Base-by-base conservation (phyloP, 495 filamentous ascomycete genomes). In the Staphylotrichum longicolle region DNA sequence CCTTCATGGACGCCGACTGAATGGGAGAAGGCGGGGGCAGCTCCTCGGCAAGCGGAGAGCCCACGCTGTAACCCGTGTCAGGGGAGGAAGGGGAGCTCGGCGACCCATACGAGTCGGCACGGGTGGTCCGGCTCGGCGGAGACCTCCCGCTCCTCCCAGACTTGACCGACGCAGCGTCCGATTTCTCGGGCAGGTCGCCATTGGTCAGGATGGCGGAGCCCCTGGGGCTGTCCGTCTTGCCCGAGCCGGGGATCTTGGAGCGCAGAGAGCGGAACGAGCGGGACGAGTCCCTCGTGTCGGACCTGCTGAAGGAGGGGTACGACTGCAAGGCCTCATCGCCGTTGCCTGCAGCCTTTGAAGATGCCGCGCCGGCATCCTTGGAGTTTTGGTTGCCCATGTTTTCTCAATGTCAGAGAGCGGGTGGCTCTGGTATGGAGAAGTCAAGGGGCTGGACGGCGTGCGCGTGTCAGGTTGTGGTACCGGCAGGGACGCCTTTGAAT, bases 211-310 rank as follows among this genome's bases (percentile, higher is more conserved):
- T 82, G 10, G 84, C 79, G 12, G 93, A 96, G 64, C 75, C 84
- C 54, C 90, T 82, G 41, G 95, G 93, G 70, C 93, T 98, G 67
- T 93, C 90, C 41, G 79, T 84, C 75, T 76, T 83, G 68, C 70
- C 83, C 73, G 74, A 76, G 68, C 79, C 83, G 63, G 74, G 86
- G 69, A 81, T 88, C 82, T 79, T 82, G 57, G 74, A 84, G 71
- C 70, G 84, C 81, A 74, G 86, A 72, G 68, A 93, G 86, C 82
- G 94, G 68, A 98, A 83, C 1, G 94, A 98, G 52, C 93, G 88
- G 27, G 89, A 81, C 9, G 94, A 98, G 65, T 96, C 95, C 74
- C 92, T 92, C 44, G 94, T 98, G 73, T 98, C 94, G 30, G 93
- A 90, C 70, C 90, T 91, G 72, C 88, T 89, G 74, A 98, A 92